phyloP scores from a whole-genome alignment of 2,329 filamentous ascomycete species.

The Fusarium siculi region DNA sequence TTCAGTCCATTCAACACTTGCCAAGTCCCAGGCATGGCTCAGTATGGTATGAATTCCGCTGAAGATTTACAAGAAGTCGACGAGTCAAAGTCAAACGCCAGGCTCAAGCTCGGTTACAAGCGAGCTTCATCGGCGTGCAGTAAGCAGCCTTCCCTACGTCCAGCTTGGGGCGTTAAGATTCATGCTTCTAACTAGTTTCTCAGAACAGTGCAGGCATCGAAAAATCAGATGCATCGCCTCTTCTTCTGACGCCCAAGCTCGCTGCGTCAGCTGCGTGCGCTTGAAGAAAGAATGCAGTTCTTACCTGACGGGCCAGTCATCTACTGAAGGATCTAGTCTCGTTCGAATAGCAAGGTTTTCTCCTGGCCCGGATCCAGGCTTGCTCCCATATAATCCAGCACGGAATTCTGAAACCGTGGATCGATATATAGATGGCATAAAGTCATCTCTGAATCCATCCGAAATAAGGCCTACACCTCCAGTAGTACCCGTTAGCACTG shows the following conservation, averaged over 20 bases:
- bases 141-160: background rate
- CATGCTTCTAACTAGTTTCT: background rate
- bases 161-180: too few relatives aligned
- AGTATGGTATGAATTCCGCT: background rate
- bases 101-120: background rate
- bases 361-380: background rate
- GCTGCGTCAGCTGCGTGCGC: background rate
- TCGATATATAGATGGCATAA: background rate
- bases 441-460: too few relatives aligned
- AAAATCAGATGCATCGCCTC: constrained; percentile 5
- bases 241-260: background rate
- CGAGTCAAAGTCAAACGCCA: background rate
- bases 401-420: background rate
- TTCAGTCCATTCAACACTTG: background rate
- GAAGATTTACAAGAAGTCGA: background rate
- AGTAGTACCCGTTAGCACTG: background rate
- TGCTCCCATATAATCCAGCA: background rate
- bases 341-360: background rate
- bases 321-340: background rate
- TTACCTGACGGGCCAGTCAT: background rate
- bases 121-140: constrained; percentile 1
- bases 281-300: constrained; percentile 4
- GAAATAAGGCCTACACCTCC: background rate
- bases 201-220: background rate
- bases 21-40: background rate